Base-by-base conservation (phyloP, 2,329 filamentous ascomycete species). In the Paraconiothyrium brasiliense region DNA sequence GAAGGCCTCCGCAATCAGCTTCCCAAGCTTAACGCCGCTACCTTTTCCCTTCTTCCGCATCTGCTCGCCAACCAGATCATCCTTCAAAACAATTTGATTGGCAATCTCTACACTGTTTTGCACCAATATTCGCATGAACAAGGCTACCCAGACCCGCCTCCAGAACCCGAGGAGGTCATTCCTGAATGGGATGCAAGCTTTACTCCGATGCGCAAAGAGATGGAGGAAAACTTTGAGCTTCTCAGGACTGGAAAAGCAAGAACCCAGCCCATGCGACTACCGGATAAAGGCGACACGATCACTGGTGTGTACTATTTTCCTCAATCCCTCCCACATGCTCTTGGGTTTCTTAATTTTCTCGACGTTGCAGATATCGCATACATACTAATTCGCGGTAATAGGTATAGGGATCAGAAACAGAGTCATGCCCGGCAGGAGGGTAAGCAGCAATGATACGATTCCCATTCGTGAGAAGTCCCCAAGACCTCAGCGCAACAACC, bases 71-170 rank as follows among this genome's bases (percentile, higher is more conserved):
- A 86, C 39, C 90, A 94, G 71, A 87, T 94, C 48, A 84, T 90
- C 72, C 88, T 93, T 32, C 92, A 94, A 76, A 93, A 93, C 74
- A 87, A 88, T 50, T 82, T 95, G 55, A 86, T 95, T 5, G 92
- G 89, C 0, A 84, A 93, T 63, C 89, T 92, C 68, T 95, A 95
- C 78, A 95, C 92, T 0, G 84, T 88, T 4, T 81, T 94, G 7
- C 89, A 93, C 74, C 87, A 86, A 59, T 95, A 90, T 77, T 92
- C 90, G 67, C 84, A 89, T 67, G 86, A 90, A 34, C 84, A 89
- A 67, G 83, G 86, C 5, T 90, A 93, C 69, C 90, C 90, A 0
- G 90, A 89, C 49, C 90, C 91, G 1, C 84, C 92, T 11, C 90
- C 91, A 2, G 85, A 89, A 16, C 90, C 93, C 82, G 87, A 90